Evolutionary conservation across 371 early-diverging fungal genomes (phyloP), one percentile per base, ranked within the genome.

Genomic region (Basidiobolus meristosporus): DNA sequence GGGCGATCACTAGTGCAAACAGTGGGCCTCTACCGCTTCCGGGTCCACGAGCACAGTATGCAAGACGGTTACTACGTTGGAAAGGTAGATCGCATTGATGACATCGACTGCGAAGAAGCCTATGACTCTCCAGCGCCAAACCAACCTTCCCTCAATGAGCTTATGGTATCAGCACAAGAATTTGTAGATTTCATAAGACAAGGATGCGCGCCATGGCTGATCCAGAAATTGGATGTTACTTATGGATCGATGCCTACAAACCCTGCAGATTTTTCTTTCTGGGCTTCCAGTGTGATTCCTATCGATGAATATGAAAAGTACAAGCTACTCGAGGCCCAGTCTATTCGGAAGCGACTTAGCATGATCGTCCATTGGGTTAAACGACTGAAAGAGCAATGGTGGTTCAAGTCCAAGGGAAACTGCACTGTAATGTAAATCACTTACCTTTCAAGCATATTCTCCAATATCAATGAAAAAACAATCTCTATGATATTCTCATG

Each of bases 261-360:
- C 23, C 56, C 68, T 22, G 61, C 52, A 4, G 55, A 52, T 31
- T 55, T 70, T 35, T 58, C 62, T 12, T 73, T 64, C 54, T 73
- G 73, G 71, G 48, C 65, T 0, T 68, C 63, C 9, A 51, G 54
- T 20, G 60, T 68, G 11, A 34, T 73, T 23, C 71, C 73, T 15
- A 50, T 73, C 2, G 51, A 49, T 16, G 51, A 51, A 22, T 31
- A 45, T 26, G 26, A 26, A 9, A 26, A 26, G 9, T 26, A 26
- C 9, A 26, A 9, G 26, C 26, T 26, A 5, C 26, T 26, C 9
- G 26, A 26, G 9, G 26, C 9, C 9, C 3, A 26, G 3, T 26
- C 26, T 26, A 26, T 26, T 9, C 26, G 9, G 3, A 26, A 26
- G 26, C 26, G 26, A 26, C 9, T 26, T 5, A 26, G 26, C 9